Percentiles rank a stretch among this genome's conserved stretches.
Evolutionary conservation across 2,329 filamentous ascomycete genomes (phyloP).

Genomic region (Xylariomycetidae sp.): DNA sequence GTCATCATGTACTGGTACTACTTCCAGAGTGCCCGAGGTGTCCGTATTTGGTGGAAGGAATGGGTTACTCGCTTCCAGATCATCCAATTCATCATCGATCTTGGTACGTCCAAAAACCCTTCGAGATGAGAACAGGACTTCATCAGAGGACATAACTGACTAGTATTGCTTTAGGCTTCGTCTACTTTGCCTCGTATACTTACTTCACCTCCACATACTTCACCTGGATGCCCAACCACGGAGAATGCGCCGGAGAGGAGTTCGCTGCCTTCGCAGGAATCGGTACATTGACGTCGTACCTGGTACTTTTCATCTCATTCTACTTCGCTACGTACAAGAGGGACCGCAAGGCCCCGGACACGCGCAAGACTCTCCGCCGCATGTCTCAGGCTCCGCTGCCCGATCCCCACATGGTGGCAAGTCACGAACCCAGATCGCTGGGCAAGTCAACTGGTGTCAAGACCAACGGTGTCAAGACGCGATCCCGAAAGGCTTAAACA

Average conservation of each 20-base stretch:
- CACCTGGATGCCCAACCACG: constrained; percentile 74
- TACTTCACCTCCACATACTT: constrained; percentile 95
- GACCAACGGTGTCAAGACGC: constrained; percentile 56
- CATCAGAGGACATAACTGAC: constrained; percentile 3
- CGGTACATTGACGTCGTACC: constrained; percentile 87
- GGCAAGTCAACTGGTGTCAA: constrained; percentile 50
- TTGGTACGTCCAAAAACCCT: constrained; percentile 58
- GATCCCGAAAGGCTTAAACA: constrained; percentile 65
- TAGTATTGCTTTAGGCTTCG: constrained; percentile 61
- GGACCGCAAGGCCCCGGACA: constrained; percentile 71
- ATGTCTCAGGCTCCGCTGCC: constrained; percentile 67
- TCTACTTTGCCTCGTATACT: constrained; percentile 99
- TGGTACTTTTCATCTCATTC: constrained; percentile 98
- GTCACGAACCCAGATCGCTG: constrained; percentile 49
- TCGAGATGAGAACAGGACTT: not conserved
- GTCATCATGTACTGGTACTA: constrained; percentile 99
- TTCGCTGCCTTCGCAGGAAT: constrained; percentile 93
- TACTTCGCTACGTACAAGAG: constrained; percentile 96
- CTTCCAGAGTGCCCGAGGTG: constrained; percentile 95
- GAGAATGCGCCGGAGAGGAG: constrained; percentile 90
- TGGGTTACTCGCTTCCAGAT: constrained; percentile 98
- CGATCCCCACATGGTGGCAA: constrained; percentile 73
- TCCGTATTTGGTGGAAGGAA: constrained; percentile 99
- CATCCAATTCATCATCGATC: constrained; percentile 93
- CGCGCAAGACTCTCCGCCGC: constrained; percentile 69